Base-by-base conservation (phyloP, 768 basidiomycete species). In the Scleroderma citrinum region DNA sequence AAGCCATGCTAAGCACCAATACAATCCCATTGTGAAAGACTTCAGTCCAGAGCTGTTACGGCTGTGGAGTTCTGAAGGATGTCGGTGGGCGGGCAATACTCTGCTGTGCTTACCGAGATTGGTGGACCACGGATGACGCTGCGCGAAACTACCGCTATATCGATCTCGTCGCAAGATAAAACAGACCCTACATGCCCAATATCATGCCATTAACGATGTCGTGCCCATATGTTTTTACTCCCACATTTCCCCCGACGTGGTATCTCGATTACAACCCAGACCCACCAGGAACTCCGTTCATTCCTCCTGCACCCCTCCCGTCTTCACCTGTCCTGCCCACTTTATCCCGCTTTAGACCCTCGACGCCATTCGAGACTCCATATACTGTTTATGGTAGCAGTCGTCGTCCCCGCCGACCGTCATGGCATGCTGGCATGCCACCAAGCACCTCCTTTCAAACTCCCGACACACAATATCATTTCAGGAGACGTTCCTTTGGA, bases 231-330 rank as follows among this genome's bases (percentile, higher is more conserved):
- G 58, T 73, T 36, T 78, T 73, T 44, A 68, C 63, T 1, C 74
- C 74, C n/a, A 13, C 66, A 14, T 70, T 64, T 50, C 58, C 62
- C 46, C 61, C 67, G 21, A 68, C 69, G 4, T 64, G 66, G 20
- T 71, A 65, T 48, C 61, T 63, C 57, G 60, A 64, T 46, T 63
- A 59, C 46, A 66, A 49, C 55, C n/a, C 47, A 20, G 66, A 55
- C 54, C 61, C 61, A 52, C 68, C 65, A 48, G 61, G 56, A 19
- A 74, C 76, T 0, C 75, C 76, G 1, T 77, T 77, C 55, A 66
- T 74, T 38, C 76, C 75, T 2, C 62, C 66, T 23, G 52, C 69
- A 30, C 49, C 66, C 5, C 70, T 56, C 48, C 64, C 68, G 3
- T 51, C 63, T 16, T 76, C 75, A 6, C 76, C 75, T 4, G 62